phyloP scores from a whole-genome alignment of 345 rosid species.

The Acer campestre region DNA sequence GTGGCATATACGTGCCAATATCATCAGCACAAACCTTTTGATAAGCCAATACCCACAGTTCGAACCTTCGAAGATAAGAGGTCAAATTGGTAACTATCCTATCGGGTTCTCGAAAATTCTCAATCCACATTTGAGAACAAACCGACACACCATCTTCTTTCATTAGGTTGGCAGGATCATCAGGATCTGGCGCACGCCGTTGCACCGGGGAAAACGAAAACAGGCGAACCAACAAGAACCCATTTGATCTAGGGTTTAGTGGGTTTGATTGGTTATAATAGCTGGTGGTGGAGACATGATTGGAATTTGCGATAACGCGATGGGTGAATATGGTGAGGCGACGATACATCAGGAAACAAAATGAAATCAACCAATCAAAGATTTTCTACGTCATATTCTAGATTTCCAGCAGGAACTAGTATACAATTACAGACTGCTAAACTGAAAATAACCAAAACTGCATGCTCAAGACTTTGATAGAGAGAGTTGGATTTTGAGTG shows the following conservation, averaged over 20 bases:
- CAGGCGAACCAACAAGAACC: conserved; percentile 40
- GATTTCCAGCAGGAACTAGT: neutral
- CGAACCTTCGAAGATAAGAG: conserved; percentile 74
- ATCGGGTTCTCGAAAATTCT: conserved; percentile 54
- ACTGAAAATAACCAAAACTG: neutral
- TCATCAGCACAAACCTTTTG: conserved; percentile 92
- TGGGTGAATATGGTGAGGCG: conserved; percentile 36
- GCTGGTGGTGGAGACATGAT: conserved; percentile 13
- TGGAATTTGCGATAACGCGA: conserved; percentile 33
- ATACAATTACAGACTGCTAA: neutral
- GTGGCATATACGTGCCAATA: conserved; percentile 83
- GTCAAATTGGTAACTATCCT: conserved; percentile 58
- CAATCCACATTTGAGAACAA: conserved; percentile 98
- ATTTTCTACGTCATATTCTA: conserved; percentile 18
- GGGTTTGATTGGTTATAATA: conserved; percentile 28
- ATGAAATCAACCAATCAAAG: neutral
- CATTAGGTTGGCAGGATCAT: conserved; percentile 74
- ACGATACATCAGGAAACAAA: conserved; percentile 50
- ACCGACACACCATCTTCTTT: conserved; percentile 94
- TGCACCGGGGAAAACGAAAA: conserved; percentile 58
- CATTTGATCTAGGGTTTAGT: conserved; percentile 22
- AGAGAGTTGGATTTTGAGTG: neutral
- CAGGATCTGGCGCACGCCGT: conserved; percentile 68
- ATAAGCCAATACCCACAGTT: conserved; percentile 91
- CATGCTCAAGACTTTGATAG: neutral